Base-by-base conservation (phyloP, 2,329 filamentous ascomycete species). In the Fusarium sp. region DNA sequence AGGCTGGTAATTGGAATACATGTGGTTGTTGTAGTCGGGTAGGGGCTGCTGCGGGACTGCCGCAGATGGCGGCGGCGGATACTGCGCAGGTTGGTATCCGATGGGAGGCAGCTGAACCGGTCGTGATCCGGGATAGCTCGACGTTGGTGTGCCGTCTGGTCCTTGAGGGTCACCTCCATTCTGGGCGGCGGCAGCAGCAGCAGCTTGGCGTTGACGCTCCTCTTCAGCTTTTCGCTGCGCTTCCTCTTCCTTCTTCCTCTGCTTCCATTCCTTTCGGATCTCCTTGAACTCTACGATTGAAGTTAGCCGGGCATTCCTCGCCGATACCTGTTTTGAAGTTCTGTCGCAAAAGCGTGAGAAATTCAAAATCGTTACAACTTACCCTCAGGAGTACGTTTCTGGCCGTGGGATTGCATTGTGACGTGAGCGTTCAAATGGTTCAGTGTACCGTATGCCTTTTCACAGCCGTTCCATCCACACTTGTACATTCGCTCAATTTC, bases 401-500 rank as follows among this genome's bases (percentile, higher is more conserved):
- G 87, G 11, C 96, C 96, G 76, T 99, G 96, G 66, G 94, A 96
- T 81, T 99, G 96, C 96, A 98, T 98, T 13, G 96, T 98, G 51
- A 99, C 96, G 78, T 99, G 96, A 40, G 96, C 96, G 78, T 99
- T 99, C 74, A 99, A 81, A 80, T 99, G 96, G 81, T 99, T 99
- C 67, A 99, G 84, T 50, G 96, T 99, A 65, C 96, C 96, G 75
- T 99, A 99, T 3, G 96, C 96, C 84, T 99, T 99, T 82, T 99
- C 96, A 78, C 96, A 99, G 9, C 95, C 95, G 72, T 98, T 95
- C 94, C 94, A 98, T 28, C 95, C 96, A 78, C 96, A 99, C 82
- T 98, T 98, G 86, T 99, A 98, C 96, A 99, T 98, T 78, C 96
- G 91, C 85, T 99, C 96, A 75, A 99, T 99, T 80, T 99, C 96